Conservation (phyloP, 2,329 filamentous ascomycete genomes). For the Tolypocladium nubicola region DNA sequence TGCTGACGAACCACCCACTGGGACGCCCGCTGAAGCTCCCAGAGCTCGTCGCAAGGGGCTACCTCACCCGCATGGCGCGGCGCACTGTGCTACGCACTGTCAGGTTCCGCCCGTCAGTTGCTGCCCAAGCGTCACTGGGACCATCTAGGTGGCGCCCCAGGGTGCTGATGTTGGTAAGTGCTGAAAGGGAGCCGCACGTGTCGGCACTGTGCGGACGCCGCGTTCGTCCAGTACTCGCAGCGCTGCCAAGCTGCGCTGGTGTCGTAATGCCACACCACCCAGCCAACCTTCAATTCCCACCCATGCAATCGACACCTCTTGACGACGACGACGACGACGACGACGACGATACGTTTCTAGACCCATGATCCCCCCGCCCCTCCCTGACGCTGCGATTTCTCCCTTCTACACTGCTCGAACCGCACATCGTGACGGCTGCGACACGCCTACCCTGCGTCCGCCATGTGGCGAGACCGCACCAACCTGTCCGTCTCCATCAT, state of each 20-base stretch:
- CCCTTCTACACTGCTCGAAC: neutral
- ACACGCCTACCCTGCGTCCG: conserved; percentile 36
- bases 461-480: conserved; percentile 98
- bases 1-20: neutral
- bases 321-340: neutral
- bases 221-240: neutral
- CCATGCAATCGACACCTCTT: neutral
- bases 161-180: neutral
- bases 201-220: neutral
- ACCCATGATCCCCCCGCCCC: conserved; percentile 7
- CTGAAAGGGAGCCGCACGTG: neutral
- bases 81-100: neutral
- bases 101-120: neutral
- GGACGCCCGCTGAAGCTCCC: neutral
- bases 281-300: neutral
- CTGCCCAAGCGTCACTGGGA: neutral
- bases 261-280: neutral
- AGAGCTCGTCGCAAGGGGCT: neutral
- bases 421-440: conserved; percentile 12
- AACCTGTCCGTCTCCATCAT: conserved; percentile 62
- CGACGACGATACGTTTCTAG: neutral
- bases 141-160: neutral
- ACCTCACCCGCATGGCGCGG: neutral
- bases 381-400: conserved; percentile 1
- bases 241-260: neutral